These are phyloP conservation scores for Monoraphidium neglectum DNA, from an alignment of 139 green algal genomes.

Conservation along the genomic window DNA sequence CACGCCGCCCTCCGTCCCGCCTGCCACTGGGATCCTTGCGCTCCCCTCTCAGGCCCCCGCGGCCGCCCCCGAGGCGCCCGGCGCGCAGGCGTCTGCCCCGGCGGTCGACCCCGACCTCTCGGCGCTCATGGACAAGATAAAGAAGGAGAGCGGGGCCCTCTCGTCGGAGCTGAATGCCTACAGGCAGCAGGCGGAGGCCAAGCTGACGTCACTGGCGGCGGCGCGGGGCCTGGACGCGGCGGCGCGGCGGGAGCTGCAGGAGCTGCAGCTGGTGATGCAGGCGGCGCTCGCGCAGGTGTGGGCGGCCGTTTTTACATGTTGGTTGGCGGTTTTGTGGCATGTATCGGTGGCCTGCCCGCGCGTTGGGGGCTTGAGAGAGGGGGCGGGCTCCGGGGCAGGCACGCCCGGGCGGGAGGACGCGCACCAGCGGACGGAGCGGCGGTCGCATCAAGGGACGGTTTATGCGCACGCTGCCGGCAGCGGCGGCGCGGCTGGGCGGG, in stretches of 20 bases:
- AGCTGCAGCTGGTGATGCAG: constrained; percentile 21
- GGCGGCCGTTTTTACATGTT: neutral
- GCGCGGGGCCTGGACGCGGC: constrained; percentile 5
- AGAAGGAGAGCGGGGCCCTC: constrained; percentile 15
- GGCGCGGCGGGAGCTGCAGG: constrained; percentile 20
- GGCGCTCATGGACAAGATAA: neutral
- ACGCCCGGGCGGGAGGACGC: neutral
- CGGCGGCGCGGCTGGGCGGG: neutral
- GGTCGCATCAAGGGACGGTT: neutral
- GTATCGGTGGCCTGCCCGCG: neutral
- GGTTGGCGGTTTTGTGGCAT: neutral
- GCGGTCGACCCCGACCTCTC: neutral
- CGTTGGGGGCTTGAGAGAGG: neutral
- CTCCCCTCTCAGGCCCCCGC: neutral
- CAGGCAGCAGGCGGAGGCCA: constrained; percentile 5
- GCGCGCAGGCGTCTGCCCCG: too few species aligned
- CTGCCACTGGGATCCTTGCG: too few species aligned
- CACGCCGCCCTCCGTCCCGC: too few species aligned
- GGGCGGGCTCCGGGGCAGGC: neutral
- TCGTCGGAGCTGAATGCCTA: constrained; percentile 21
- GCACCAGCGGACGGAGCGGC: neutral
- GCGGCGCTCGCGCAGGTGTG: constrained; percentile 27
- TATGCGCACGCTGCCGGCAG: neutral
- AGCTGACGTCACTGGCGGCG: constrained; percentile 15
- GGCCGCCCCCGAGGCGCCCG: too few species aligned